Evolutionary conservation across 2,329 filamentous ascomycete genomes (phyloP).

Genomic region (Bipolaris zeicola): DNA sequence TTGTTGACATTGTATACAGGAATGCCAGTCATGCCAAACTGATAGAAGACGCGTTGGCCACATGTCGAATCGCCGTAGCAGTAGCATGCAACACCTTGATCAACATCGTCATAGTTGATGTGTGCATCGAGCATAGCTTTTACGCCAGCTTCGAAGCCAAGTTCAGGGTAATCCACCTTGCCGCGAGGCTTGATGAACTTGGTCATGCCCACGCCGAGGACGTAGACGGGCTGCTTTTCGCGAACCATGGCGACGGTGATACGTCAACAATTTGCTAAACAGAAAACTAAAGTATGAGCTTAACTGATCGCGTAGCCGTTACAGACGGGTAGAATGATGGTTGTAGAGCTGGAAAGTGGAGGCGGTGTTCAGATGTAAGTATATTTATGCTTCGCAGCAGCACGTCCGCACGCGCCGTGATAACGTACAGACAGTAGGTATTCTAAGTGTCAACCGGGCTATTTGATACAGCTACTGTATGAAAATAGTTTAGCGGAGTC

Average conservation of each 20-base stretch:
- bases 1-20: slow-evolving; percentile 99
- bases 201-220: slow-evolving; percentile 97
- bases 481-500: too few relatives aligned
- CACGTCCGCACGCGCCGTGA: slow-evolving; percentile 8
- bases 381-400: slow-evolving; percentile 1
- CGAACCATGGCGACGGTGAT: slow-evolving; percentile 53
- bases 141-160: slow-evolving; percentile 89
- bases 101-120: slow-evolving; percentile 95
- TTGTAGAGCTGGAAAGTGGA: not conserved
- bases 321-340: not conserved
- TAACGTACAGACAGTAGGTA: slow-evolving; percentile 13
- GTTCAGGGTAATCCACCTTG: slow-evolving; percentile 92
- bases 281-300: not conserved
- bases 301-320: slow-evolving; percentile 8
- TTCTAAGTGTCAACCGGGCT: too few relatives aligned
- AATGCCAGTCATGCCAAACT: slow-evolving; percentile 96
- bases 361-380: not conserved
- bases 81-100: slow-evolving; percentile 95
- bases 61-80: slow-evolving; percentile 96
- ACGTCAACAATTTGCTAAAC: not conserved
- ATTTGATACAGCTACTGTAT: too few relatives aligned
- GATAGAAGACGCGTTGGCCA: slow-evolving; percentile 96
- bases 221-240: slow-evolving; percentile 70
- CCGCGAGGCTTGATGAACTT: slow-evolving; percentile 98
- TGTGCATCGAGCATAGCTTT: slow-evolving; percentile 84